phyloP scores from a whole-genome alignment of 2,329 filamentous ascomycete species.

The Paraphaeosphaeria minitans region DNA sequence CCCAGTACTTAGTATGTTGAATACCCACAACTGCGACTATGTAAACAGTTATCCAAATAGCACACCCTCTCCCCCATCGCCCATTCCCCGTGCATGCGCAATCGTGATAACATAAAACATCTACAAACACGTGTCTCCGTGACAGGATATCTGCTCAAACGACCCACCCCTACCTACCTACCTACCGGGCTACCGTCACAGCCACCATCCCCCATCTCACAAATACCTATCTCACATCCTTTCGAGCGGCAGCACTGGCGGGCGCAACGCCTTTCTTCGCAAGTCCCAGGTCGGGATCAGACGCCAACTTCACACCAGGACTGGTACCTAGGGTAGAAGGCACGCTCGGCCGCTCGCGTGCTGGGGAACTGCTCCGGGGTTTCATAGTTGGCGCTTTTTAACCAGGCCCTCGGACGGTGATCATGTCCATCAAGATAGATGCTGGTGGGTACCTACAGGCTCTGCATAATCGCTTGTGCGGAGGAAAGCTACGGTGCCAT shows the following conservation, averaged over 20 bases:
- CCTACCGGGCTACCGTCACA: too few species aligned
- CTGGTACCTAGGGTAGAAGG: constrained; percentile 57
- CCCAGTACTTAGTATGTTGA: too few species aligned
- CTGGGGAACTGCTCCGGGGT: constrained; percentile 48
- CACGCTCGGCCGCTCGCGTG: constrained; percentile 44
- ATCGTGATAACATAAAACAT: too few species aligned
- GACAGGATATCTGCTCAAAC: too few species aligned
- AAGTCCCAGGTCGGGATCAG: constrained; percentile 59
- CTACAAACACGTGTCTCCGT: too few species aligned
- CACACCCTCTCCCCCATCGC: too few species aligned
- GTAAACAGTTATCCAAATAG: too few species aligned
- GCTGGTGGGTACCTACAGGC: constrained; percentile 66
- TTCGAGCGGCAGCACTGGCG: constrained; percentile 55
- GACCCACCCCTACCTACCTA: too few species aligned
- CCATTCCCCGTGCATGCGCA: too few species aligned
- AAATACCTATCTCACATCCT: constrained; percentile 47
- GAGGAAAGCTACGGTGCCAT: constrained; percentile 60
- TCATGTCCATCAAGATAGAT: constrained; percentile 57
- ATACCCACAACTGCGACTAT: too few species aligned
- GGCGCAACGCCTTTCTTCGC: constrained; percentile 49
- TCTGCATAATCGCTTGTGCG: constrained; percentile 65
- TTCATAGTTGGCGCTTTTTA: constrained; percentile 49
- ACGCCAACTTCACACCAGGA: constrained; percentile 56
- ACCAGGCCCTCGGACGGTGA: constrained; percentile 49
- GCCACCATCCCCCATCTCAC: constrained; percentile 13